Evolutionary conservation across 352 stramenopile genomes (phyloP).

Genomic region (Saprolegnia parasitica): DNA sequence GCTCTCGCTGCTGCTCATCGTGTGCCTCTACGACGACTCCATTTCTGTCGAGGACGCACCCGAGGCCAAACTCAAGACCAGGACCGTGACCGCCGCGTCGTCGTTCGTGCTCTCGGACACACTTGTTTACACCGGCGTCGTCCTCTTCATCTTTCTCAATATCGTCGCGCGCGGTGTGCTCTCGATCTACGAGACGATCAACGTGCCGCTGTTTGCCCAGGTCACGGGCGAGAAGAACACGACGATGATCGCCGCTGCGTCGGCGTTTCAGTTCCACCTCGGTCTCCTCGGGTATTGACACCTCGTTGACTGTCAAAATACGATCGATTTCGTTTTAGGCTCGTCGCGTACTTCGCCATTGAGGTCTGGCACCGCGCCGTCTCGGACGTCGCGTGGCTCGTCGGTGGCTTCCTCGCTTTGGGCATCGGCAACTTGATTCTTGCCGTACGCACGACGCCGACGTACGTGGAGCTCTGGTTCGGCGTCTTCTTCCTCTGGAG

Average conservation of each 20-base stretch:
- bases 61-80: not conserved
- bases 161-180: constrained; percentile 68
- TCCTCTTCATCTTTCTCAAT: constrained; percentile 79
- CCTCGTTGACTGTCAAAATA: too few species aligned
- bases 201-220: constrained; percentile 68
- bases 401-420: constrained; percentile 61
- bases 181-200: constrained; percentile 77
- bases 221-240: constrained; percentile 45
- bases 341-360: constrained; percentile 74
- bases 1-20: constrained; percentile 41
- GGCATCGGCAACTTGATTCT: constrained; percentile 56
- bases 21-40: constrained; percentile 45
- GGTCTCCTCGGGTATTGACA: constrained; percentile 46
- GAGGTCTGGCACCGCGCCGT: constrained; percentile 66
- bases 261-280: constrained; percentile 51
- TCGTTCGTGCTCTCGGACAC: constrained; percentile 32
- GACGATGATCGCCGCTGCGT: not conserved
- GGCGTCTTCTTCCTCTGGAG: constrained; percentile 70
- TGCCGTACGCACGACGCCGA: not conserved
- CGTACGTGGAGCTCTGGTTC: not conserved
- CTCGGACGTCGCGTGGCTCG: constrained; percentile 64
- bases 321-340: too few species aligned
- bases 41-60: constrained; percentile 45
- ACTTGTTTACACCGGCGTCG: constrained; percentile 59
- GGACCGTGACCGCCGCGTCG: not conserved